Conservation (phyloP, 306 rosid genomes). For the Quercus agrifolia region DNA sequence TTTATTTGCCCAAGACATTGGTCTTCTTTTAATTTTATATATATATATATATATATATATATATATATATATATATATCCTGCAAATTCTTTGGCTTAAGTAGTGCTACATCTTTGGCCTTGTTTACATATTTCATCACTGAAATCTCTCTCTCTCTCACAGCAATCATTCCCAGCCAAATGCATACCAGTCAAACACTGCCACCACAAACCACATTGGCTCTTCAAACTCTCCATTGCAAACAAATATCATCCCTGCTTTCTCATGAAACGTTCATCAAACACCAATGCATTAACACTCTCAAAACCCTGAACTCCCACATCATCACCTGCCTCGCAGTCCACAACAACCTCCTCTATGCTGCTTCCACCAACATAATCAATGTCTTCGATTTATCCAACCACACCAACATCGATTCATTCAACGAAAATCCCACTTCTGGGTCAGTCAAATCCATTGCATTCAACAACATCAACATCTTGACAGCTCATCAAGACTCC, state of each 20-base stretch:
- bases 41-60: too few species aligned
- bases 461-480: constrained; percentile 31
- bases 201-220: background rate
- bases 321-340: constrained; percentile 46
- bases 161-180: background rate
- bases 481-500: constrained; percentile 70
- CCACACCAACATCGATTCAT: constrained; percentile 34
- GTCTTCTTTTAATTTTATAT: background rate
- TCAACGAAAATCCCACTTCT: constrained; percentile 36
- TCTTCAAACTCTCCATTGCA: background rate
- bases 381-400: constrained; percentile 44
- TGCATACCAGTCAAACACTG: background rate
- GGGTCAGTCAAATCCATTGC: constrained; percentile 63
- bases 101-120: too few species aligned
- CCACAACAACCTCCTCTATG: constrained; percentile 56
- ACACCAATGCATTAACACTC: constrained; percentile 20
- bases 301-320: constrained; percentile 35
- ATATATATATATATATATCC: too few species aligned
- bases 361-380: constrained; percentile 49
- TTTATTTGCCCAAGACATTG: background rate
- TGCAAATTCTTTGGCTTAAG: too few species aligned
- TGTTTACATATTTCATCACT: too few species aligned
- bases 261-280: background rate
- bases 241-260: background rate
- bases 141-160: background rate